Conservation (phyloP, 148 eudicot genomes). For the Vaccinium darrowii region DNA sequence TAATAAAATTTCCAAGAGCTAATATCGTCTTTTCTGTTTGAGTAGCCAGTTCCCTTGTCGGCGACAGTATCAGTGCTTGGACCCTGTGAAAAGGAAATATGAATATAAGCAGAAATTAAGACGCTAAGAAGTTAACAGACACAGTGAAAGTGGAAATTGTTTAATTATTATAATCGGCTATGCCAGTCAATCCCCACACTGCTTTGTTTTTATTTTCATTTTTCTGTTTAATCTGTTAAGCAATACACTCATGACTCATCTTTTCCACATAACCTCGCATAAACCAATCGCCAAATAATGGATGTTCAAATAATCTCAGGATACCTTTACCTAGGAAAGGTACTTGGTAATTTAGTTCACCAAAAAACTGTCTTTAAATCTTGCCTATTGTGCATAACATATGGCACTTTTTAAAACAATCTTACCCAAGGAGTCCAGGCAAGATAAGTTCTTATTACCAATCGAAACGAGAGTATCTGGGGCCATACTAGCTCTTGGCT, state of each 20-base stretch:
- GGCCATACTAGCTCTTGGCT: not conserved
- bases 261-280: not conserved
- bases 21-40: constrained; percentile 79
- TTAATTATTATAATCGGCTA: not conserved
- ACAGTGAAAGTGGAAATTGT: not conserved
- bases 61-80: constrained; percentile 90
- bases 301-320: not conserved
- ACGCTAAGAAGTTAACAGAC: not conserved
- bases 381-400: not conserved
- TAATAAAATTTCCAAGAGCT: constrained; percentile 78
- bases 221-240: not conserved
- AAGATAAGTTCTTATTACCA: not conserved
- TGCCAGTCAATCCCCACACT: not conserved
- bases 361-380: not conserved
- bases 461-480: not conserved
- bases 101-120: not conserved
- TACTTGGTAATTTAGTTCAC: not conserved
- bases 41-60: constrained; percentile 87
- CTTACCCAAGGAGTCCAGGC: not conserved
- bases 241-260: not conserved
- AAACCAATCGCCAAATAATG: not conserved
- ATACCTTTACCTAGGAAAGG: not conserved
- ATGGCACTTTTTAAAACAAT: not conserved
- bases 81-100: constrained; percentile 43
- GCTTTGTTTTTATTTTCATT: not conserved